phyloP scores from a whole-genome alignment of 2,329 filamentous ascomycete genomes.

The Trichoderma arundinaceum region DNA sequence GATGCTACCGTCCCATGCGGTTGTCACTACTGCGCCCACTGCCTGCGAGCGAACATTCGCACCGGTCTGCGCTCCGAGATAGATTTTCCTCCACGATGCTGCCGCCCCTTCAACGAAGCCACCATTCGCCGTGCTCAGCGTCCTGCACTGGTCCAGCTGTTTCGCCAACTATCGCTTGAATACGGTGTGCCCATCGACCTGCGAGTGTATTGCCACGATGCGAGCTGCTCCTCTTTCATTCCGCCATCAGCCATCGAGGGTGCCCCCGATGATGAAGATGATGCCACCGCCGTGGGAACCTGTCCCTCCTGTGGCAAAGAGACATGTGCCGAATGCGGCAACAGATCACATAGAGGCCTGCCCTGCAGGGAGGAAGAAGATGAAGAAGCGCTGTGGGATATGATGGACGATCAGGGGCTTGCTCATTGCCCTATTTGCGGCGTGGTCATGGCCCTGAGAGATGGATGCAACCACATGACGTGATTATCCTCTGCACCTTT shows the following conservation, averaged over 20 bases:
- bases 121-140: slow-evolving; percentile 29
- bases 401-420: slow-evolving; percentile 36
- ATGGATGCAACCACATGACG: slow-evolving; percentile 40
- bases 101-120: slow-evolving; percentile 33
- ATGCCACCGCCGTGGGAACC: neutral
- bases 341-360: slow-evolving; percentile 30
- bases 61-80: slow-evolving; percentile 34
- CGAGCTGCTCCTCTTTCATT: slow-evolving; percentile 36
- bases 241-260: slow-evolving; percentile 19
- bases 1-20: slow-evolving; percentile 32
- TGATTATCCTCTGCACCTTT: neutral
- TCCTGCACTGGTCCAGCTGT: slow-evolving; percentile 36
- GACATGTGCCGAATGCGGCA: slow-evolving; percentile 34
- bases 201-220: slow-evolving; percentile 38
- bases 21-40: slow-evolving; percentile 36
- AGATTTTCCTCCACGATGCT: slow-evolving; percentile 39
- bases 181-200: neutral
- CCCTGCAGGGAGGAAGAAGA: slow-evolving; percentile 9
- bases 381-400: slow-evolving; percentile 38
- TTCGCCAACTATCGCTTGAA: slow-evolving; percentile 33
- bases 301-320: slow-evolving; percentile 31
- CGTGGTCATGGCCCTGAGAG: slow-evolving; percentile 34
- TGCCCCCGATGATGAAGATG: neutral
- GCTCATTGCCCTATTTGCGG: slow-evolving; percentile 39
- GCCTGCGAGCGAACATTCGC: slow-evolving; percentile 35